Evolutionary conservation across 306 rosid species (phyloP), one percentile per base, ranked within the genome.

Genomic region (Vigna nakashimae): DNA sequence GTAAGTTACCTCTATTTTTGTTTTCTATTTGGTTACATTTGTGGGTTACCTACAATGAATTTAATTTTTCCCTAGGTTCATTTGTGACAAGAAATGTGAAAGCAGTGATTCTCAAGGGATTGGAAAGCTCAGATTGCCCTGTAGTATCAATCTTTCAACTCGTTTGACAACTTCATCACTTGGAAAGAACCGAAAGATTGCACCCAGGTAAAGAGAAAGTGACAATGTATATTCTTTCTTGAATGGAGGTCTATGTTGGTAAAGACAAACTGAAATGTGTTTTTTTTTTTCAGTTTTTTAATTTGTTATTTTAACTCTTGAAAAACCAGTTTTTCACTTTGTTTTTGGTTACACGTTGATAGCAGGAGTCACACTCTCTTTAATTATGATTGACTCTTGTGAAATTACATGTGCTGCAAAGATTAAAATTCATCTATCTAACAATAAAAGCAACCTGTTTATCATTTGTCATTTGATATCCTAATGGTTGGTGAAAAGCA

Each of bases 181-280:
- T 73, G 68, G 82, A 85, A 78, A 78, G 63, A 82, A 87, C 80
- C 85, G 97, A 81, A 92, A 89, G 84, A 65, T 89, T 73, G 91
- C 90, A 43, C 86, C 73, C 81, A 69, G 87, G 97, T 95, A 87
- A 77, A 26, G 49, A 56, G 15, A 26, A 11, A 55, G 45, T 70
- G 36, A 34, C 63, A 60, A 2, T 26, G 18, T 70, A 42, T 55
- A 43, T 73, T 79, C 64, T 65, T 74, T 62, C 20, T 28, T 51
- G 45, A 69, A 42, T 51, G 45, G 40, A 40, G 42, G 59, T 38
- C 59, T 69, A 50, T 64, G 42, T 56, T 6, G 24, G 69, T 18
- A 24, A 74, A 26, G 55, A 46, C 57, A 18, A 64, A 34, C n/a
- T 71, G 18, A 79, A 71, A 17, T 14, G 45, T 26, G 50, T 28